Base-by-base conservation (phyloP, 768 basidiomycete genomes). In the Solioccasus polychromus region DNA sequence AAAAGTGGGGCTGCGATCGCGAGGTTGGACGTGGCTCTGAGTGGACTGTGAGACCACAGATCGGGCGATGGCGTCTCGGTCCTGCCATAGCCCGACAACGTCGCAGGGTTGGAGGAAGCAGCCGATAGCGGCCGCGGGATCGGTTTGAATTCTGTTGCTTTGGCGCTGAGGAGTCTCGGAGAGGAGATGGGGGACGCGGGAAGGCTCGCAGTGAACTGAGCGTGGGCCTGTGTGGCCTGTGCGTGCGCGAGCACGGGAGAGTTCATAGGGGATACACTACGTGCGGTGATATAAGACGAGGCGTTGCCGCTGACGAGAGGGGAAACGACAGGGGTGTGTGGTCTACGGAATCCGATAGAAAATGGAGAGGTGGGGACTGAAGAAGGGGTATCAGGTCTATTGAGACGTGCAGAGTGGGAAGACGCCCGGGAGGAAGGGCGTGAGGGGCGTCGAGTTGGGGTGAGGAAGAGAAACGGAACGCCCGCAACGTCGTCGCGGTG, bases 1-100 rank as follows among this genome's bases (percentile, higher is more conserved):
- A 92, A 75, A 19, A 96, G 73, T 5, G 93, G 93, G 0, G 91
- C 88, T 8, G 92, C 92, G 49, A 95, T 93, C 28, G 92, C 92
- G 8, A 96, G 77, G 61, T 92, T 95, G 12, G 88, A 88, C 1
- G 83, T 79, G 1, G 82, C 80, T 49, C 88, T 76, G 25, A 76
- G 76, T 31, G 78, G 80, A 45, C 62, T 68, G 62, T 89, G 88
- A 3, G 89, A 80, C 92, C 92, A 95, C 42, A 92, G 63, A 71
- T 94, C 92, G 11, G 89, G 89, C 7, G 89, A 89, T n/a, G 88
- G 85, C 1, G 89, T 90, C 48, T 91, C 88, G 8, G 80, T 79
- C 34, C 89, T 75, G 14, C 60, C 52, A 64, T 68, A 70, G 38
- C 68, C 36, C 48, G 69, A 50, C 76, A 71, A 6, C 73, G 79